Evolutionary conservation across 164 flowering plant species (phyloP), one percentile per base, ranked within the genome.

Genomic region (Amborella trichopoda): DNA sequence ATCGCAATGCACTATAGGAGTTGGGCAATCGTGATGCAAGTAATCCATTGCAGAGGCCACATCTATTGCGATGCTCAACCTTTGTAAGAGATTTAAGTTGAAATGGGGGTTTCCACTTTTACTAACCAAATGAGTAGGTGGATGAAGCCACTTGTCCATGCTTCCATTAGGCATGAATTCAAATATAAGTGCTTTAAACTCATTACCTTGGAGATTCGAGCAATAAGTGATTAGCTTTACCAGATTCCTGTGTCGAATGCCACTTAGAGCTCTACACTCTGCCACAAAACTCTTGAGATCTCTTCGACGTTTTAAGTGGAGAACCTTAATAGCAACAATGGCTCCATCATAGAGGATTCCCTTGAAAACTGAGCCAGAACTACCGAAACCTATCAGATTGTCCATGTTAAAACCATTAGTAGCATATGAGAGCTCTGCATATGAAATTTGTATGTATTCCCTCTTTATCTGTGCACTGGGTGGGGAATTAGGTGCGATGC

Each of bases 271-370:
- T 9, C 56, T 6, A 28, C 72, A 65, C 52, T 68, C 76, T 0
- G 70, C 64, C 26, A 41, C 45, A 51, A 68, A 71, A 50, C 72
- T 68, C 38, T 54, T 68, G 4, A 40, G 23, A 33, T 67, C 70
- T 26, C 68, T 60, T 28, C 14, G 39, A 1, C 39, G 44, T 34
- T 55, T 42, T 32, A 71, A 56, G 16, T 65, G 54, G 23, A 68
- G 56, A 3, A 71, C 73, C 47, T 71, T 71, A 3, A 68, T 56
- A 20, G 73, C 76, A 42, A 68, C 66, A 18, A 13, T 10, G 26
- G n/a, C 23, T 14, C 27, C 60, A 25, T 44, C 40, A 12, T 10
- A 36, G 9, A 68, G 27, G 4, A 6, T 30, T 22, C 63, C 70
- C 44, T 55, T 68, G 40, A 65, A 71, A 6, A 71, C 73, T 8